Evolutionary conservation across 306 rosid genomes (phyloP).

Genomic region (Quercus gilva): DNA sequence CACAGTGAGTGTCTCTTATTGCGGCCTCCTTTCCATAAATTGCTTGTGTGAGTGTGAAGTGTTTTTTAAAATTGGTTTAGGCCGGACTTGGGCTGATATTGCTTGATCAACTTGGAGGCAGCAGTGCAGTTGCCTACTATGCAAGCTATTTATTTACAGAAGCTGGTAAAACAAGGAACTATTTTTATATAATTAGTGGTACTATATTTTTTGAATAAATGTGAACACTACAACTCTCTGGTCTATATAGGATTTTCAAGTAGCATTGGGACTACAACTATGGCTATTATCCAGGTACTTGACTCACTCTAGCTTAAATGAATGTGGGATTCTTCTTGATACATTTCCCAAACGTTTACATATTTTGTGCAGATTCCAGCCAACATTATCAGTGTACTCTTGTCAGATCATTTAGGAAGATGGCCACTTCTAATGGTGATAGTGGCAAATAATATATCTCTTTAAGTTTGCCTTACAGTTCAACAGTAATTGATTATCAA

Average conservation of each 20-base stretch:
- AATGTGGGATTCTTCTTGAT: constrained; percentile 20
- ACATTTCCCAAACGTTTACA: neutral
- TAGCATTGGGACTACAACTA: constrained; percentile 68
- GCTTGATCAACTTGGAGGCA: constrained; percentile 85
- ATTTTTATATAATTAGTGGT: too few species aligned
- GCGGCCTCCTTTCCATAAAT: neutral
- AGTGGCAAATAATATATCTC: neutral
- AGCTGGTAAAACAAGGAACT: constrained; percentile 50
- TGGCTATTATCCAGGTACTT: constrained; percentile 76
- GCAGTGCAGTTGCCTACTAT: constrained; percentile 62
- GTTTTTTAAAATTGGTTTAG: constrained; percentile 34
- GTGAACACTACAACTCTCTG: neutral
- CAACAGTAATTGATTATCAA: neutral
- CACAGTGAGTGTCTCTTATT: constrained; percentile 43
- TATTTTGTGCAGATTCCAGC: constrained; percentile 50
- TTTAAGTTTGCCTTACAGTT: too few species aligned
- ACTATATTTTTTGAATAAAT: too few species aligned
- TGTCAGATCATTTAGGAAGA: constrained; percentile 67
- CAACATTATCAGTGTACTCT: constrained; percentile 51
- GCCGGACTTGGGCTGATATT: constrained; percentile 86
- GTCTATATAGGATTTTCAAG: constrained; percentile 68
- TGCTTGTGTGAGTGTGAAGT: constrained; percentile 3
- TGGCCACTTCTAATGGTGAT: constrained; percentile 68
- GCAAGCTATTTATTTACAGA: constrained; percentile 71
- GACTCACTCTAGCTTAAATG: neutral